These are phyloP conservation scores for Arthroderma sp. DNA, from an alignment of 2,329 filamentous ascomycete genomes.

Conservation along the genomic window DNA sequence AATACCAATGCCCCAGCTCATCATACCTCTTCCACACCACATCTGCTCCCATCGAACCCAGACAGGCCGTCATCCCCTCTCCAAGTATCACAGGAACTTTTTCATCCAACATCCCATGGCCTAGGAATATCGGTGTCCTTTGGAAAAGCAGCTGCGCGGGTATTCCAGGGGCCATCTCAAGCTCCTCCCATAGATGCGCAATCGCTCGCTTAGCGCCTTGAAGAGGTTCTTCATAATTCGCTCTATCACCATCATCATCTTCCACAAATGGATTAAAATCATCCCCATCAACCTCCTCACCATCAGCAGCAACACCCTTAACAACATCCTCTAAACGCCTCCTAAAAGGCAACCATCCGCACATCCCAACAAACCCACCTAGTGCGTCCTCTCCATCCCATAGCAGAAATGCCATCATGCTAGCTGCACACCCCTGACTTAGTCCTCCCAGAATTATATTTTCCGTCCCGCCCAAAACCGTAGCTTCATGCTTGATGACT, in stretches of 20 bases:
- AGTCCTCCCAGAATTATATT: slow-evolving; percentile 40
- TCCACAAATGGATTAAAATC: not conserved
- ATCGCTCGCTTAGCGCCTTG: not conserved
- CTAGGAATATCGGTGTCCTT: slow-evolving; percentile 31
- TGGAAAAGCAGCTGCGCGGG: not conserved
- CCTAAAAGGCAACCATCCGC: slow-evolving; percentile 33
- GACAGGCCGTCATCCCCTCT: slow-evolving; percentile 16
- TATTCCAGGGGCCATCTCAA: not conserved
- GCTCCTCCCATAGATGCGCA: not conserved
- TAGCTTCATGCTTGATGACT: slow-evolving; percentile 24
- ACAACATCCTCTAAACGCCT: slow-evolving; percentile 3
- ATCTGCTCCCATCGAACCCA: slow-evolving; percentile 14
- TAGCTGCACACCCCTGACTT: slow-evolving; percentile 42
- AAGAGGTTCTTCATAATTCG: not conserved
- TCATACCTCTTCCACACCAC: slow-evolving; percentile 31
- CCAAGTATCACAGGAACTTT: slow-evolving; percentile 25
- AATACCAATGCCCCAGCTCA: slow-evolving; percentile 18
- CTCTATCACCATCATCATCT: not conserved
- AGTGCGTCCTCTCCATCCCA: slow-evolving; percentile 11
- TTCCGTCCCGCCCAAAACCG: slow-evolving; percentile 11
- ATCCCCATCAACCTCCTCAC: not conserved
- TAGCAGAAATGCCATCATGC: slow-evolving; percentile 29
- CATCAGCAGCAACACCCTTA: not conserved
- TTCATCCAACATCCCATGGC: slow-evolving; percentile 30
- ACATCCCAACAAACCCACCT: slow-evolving; percentile 37